Percentiles rank a stretch among this genome's conserved stretches.
Evolutionary conservation across 2,329 filamentous ascomycete species (phyloP).

Genomic region (Geosmithia morbida): DNA sequence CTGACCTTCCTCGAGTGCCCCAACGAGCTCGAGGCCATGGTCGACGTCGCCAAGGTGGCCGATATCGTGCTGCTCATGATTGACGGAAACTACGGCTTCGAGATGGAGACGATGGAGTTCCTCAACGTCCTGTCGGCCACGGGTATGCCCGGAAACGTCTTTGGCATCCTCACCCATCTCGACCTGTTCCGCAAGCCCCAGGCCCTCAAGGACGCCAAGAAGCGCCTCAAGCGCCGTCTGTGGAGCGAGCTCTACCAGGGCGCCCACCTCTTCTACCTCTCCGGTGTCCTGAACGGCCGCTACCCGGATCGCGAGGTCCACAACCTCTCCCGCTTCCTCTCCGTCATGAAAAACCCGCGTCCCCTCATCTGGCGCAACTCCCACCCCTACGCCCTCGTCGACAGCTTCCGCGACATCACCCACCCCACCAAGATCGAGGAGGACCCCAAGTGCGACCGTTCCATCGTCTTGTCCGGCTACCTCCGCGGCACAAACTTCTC

Average conservation of each 20-base stretch:
- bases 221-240: constrained; percentile 84
- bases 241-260: constrained; percentile 97
- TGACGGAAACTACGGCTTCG: constrained; percentile 95
- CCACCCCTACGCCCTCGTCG: constrained; percentile 85
- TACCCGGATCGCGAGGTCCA: constrained; percentile 95
- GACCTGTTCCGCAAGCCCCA: constrained; percentile 93
- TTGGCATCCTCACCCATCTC: constrained; percentile 90
- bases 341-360: constrained; percentile 97
- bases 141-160: constrained; percentile 97
- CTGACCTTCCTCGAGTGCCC: constrained; percentile 95
- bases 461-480: constrained; percentile 85
- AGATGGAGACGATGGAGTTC: constrained; percentile 99
- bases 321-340: constrained; percentile 88
- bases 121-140: constrained; percentile 84
- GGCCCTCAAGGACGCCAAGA: constrained; percentile 84
- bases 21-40: constrained; percentile 93
- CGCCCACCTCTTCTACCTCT: constrained; percentile 92
- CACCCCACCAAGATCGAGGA: constrained; percentile 85
- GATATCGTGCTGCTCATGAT: constrained; percentile 98
- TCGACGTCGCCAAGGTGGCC: constrained; percentile 91
- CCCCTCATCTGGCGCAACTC: constrained; percentile 95
- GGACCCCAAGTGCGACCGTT: constrained; percentile 78
- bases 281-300: constrained; percentile 87
- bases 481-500: constrained; percentile 90
- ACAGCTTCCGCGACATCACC: constrained; percentile 90